These are phyloP conservation scores for Durio zibethinus DNA, from an alignment of 345 rosid genomes.

Conservation along the genomic window DNA sequence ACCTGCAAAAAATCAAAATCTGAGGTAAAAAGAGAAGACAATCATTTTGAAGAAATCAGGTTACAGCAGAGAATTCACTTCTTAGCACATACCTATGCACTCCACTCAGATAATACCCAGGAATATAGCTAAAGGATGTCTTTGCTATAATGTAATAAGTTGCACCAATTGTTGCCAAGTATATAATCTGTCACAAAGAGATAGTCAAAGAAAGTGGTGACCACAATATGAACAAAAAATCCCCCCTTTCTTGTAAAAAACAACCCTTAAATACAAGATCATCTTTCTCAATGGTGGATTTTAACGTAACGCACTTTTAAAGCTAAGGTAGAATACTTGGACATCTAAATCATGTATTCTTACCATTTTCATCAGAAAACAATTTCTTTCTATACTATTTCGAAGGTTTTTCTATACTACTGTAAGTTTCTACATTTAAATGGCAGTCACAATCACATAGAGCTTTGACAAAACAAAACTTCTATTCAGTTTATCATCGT, in stretches of 20 bases:
- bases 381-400: background rate
- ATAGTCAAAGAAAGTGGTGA: background rate
- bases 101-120: slow-evolving; percentile 79
- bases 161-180: slow-evolving; percentile 64
- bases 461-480: background rate
- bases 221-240: background rate
- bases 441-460: background rate
- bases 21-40: background rate
- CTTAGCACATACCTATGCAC: slow-evolving; percentile 54
- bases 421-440: background rate
- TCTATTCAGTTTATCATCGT: background rate
- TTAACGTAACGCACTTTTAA: background rate
- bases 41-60: background rate
- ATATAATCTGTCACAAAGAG: slow-evolving; percentile 51
- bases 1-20: slow-evolving; percentile 45
- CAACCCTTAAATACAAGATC: no score
- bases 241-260: no score
- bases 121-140: slow-evolving; percentile 67
- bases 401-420: no score
- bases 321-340: background rate
- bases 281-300: background rate
- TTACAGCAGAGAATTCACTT: slow-evolving; percentile 6
- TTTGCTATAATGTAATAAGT: slow-evolving; percentile 52
- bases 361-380: background rate
- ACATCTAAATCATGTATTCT: background rate